Evolutionary conservation across 2,329 filamentous ascomycete genomes (phyloP).

Genomic region (Ophiostoma piceae): DNA sequence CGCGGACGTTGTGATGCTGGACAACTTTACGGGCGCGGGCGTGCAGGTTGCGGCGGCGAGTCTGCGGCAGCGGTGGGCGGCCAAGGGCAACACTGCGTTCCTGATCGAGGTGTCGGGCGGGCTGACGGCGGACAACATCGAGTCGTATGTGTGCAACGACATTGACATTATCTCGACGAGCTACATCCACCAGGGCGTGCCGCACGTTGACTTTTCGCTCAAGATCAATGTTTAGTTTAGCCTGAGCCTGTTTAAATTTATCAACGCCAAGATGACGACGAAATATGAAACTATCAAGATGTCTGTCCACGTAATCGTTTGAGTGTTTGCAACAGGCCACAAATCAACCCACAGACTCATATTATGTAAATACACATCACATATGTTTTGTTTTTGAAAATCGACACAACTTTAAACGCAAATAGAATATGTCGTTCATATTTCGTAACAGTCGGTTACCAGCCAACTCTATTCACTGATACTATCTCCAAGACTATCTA

Average conservation of each 20-base stretch:
- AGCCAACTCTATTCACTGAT: not conserved
- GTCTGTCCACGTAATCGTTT: not conserved
- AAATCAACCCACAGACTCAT: not conserved
- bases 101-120: slow-evolving; percentile 91
- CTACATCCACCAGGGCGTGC: slow-evolving; percentile 91
- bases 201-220: slow-evolving; percentile 90
- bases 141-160: slow-evolving; percentile 74
- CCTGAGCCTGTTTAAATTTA: not conserved
- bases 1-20: slow-evolving; percentile 93
- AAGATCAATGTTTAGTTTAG: slow-evolving; percentile 58
- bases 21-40: slow-evolving; percentile 82
- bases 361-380: not conserved
- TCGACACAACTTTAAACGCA: not conserved
- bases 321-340: not conserved
- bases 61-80: slow-evolving; percentile 75
- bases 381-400: not conserved
- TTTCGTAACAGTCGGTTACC: not conserved
- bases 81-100: slow-evolving; percentile 56
- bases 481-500: not conserved
- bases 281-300: not conserved
- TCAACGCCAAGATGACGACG: not conserved
- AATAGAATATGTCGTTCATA: not conserved
- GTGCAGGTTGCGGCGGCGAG: slow-evolving; percentile 68
- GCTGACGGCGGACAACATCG: slow-evolving; percentile 77
- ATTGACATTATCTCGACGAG: slow-evolving; percentile 95